Evolutionary conservation across 345 rosid species (phyloP).

Genomic region (Aquilaria yunnanensis): DNA sequence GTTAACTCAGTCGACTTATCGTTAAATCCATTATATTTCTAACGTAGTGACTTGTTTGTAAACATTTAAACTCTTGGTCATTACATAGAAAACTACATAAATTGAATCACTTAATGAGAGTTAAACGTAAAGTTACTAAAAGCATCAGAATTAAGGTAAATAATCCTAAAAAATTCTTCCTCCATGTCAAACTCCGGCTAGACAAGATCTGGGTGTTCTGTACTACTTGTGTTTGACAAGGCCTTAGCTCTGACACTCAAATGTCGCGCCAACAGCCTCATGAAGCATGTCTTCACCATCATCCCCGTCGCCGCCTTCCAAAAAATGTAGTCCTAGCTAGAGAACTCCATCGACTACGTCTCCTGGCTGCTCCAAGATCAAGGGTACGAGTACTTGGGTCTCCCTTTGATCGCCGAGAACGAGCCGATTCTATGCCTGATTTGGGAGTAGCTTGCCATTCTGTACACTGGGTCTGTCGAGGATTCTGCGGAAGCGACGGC

Average conservation of each 20-base stretch:
- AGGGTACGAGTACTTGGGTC: constrained; percentile 64
- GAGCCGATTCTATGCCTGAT: constrained; percentile 85
- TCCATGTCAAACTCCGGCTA: too few species aligned
- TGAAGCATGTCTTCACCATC: constrained; percentile 79
- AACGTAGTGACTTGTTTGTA: too few species aligned
- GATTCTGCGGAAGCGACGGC: constrained; percentile 81
- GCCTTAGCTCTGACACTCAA: constrained; percentile 62
- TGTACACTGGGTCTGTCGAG: constrained; percentile 58
- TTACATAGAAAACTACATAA: too few species aligned
- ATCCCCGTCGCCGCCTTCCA: constrained; percentile 82
- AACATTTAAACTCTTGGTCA: too few species aligned
- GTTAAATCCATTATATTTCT: too few species aligned
- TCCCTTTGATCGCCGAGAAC: constrained; percentile 92
- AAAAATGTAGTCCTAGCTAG: constrained; percentile 67
- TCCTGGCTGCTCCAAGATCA: constrained; percentile 88
- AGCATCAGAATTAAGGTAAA: too few species aligned
- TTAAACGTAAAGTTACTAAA: too few species aligned
- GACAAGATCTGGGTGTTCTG: too few species aligned
- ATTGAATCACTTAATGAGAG: too few species aligned
- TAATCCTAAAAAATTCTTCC: too few species aligned
- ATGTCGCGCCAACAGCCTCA: constrained; percentile 67
- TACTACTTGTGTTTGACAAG: constrained; percentile 48
- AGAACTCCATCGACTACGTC: constrained; percentile 89
- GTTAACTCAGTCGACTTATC: too few species aligned
- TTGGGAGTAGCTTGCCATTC: constrained; percentile 91